A percentile compares a stretch with the other conserved stretches of the same genome.
These are phyloP conservation scores for Meyerozyma elateridarum DNA, from an alignment of 1,139 yeast species.

Conservation along the genomic window DNA sequence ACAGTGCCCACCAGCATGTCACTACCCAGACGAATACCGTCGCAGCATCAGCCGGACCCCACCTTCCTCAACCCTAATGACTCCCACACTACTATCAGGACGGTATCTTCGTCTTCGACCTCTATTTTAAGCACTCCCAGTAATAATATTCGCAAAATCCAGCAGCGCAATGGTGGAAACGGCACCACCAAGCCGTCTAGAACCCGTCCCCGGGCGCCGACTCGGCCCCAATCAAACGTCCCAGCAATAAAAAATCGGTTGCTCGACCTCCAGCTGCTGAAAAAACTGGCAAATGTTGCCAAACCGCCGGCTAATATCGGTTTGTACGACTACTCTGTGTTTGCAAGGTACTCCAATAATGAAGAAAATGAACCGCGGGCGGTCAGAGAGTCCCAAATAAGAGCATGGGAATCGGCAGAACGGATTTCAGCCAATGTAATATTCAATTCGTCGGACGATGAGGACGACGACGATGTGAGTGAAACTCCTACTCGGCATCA, in stretches of 20 bases:
- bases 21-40: constrained; percentile 13
- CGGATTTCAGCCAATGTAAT: constrained; percentile 32
- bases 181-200: constrained; percentile 6
- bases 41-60: constrained; percentile 16
- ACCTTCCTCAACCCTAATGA: constrained; percentile 16
- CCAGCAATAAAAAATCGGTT: constrained; percentile 16
- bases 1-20: constrained; percentile 8
- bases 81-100: constrained; percentile 19
- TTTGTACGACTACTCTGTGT: constrained; percentile 21
- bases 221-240: neutral
- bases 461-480: constrained; percentile 12
- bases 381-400: constrained; percentile 31
- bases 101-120: constrained; percentile 25
- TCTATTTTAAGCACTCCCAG: constrained; percentile 24
- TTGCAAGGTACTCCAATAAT: constrained; percentile 9
- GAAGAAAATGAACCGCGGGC: constrained; percentile 13
- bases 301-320: constrained; percentile 5
- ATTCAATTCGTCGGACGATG: constrained; percentile 27
- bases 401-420: constrained; percentile 47
- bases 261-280: constrained; percentile 21
- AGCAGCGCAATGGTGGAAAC: constrained; percentile 9
- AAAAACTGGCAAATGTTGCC: constrained; percentile 11
- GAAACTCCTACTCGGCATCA: constrained; percentile 4
- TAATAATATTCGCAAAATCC: constrained; percentile 19
- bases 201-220: constrained; percentile 9